Evolutionary conservation across 768 basidiomycete species (phyloP), one percentile per base, ranked within the genome.

Genomic region (Pulveroboletus sp.): DNA sequence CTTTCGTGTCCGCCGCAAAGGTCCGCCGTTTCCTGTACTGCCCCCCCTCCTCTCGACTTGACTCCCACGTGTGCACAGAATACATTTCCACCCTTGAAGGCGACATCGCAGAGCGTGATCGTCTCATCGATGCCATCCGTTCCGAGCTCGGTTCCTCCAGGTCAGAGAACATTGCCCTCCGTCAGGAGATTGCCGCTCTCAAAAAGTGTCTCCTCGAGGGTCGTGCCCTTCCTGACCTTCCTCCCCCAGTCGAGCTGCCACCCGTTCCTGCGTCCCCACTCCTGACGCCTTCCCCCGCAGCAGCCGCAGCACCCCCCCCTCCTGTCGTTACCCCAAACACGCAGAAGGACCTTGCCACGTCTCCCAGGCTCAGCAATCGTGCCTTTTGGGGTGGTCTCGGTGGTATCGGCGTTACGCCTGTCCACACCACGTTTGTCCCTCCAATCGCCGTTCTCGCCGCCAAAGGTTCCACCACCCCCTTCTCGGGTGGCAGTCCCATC

Each of bases 81-180:
- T 97, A 99, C 67, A 96, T 98, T 54, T 79, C 86, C 8, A 93
- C 91, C 0, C 84, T 99, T 46, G 96, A 99, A 65, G 84, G 82
- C 48, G 91, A 95, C 66, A 90, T 98, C 61, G 86, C 88, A 12
- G 91, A 94, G 64, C 83, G 95, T 26, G 95, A 99, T 72, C 76
- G 81, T 17, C 80, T 98, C 53, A 86, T 99, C 56, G 87, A 89
- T 55, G 86, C 86, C 30, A 90, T 94, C 67, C 82, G 88, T 44
- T 73, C 81, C 12, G 91, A 97, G 64, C 80, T 96, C 17, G 88
- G 88, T 33, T 79, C 80, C 1, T 83, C 83, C 21, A 80, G 80
- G 64, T 81, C 79, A 2, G 93, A 97, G 73, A 95, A 95, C 64
- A 68, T 78, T 15, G 93, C 90, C 5, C 74, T 96, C 27, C 77